Percentiles rank a stretch among this genome's conserved stretches.
phyloP scores from a whole-genome alignment of 768 basidiomycete species.

The Amanita subjunquillea region DNA sequence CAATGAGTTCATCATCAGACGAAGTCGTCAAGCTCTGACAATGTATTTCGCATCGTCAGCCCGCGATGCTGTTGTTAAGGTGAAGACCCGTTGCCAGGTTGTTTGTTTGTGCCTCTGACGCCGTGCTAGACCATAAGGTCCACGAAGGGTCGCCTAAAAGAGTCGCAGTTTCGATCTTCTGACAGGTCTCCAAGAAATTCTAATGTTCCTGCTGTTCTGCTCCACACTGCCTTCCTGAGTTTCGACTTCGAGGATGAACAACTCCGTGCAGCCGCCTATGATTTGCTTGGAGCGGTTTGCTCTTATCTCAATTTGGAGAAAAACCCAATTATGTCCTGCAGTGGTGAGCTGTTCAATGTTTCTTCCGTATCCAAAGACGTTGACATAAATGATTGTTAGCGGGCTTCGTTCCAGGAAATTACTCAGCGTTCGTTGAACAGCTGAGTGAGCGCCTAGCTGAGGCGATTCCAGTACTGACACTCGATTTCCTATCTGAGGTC shows the following conservation, averaged over 20 bases:
- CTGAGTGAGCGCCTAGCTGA: slow-evolving; percentile 65
- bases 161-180: slow-evolving; percentile 35
- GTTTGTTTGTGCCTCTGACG: not conserved
- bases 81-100: slow-evolving; percentile 13
- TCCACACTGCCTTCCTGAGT: slow-evolving; percentile 82
- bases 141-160: slow-evolving; percentile 65
- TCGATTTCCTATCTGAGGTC: slow-evolving; percentile 87
- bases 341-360: slow-evolving; percentile 31
- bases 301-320: slow-evolving; percentile 71
- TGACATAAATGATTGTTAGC: slow-evolving; percentile 26
- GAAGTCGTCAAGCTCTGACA: slow-evolving; percentile 59
- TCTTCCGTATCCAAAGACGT: not conserved
- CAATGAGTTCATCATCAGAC: slow-evolving; percentile 74
- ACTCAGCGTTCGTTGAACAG: slow-evolving; percentile 46
- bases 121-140: slow-evolving; percentile 50
- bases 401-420: slow-evolving; percentile 61
- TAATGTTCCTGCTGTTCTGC: slow-evolving; percentile 75
- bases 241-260: slow-evolving; percentile 65
- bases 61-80: slow-evolving; percentile 71
- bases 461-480: slow-evolving; percentile 71
- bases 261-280: slow-evolving; percentile 70
- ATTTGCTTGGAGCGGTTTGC: slow-evolving; percentile 70
- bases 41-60: slow-evolving; percentile 65
- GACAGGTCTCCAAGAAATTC: slow-evolving; percentile 71
- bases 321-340: slow-evolving; percentile 55